phyloP scores from a whole-genome alignment of 2,329 filamentous ascomycete genomes.

The Macrophomina phaseolina region DNA sequence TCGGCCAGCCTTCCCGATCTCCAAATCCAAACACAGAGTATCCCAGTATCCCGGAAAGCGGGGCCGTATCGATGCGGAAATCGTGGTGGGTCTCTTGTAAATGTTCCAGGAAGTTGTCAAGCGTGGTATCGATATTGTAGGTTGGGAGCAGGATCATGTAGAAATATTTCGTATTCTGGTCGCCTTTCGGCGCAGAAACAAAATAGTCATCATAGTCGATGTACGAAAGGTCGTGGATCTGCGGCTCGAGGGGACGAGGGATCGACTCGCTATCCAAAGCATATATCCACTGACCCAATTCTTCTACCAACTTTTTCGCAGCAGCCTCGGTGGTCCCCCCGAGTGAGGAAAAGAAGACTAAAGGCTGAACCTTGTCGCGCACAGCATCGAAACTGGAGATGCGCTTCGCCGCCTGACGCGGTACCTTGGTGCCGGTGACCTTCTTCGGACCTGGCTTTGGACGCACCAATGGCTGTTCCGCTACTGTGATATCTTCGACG shows the following conservation, averaged over 20 bases:
- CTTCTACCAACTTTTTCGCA: slow-evolving; percentile 67
- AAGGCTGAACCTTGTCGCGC: slow-evolving; percentile 65
- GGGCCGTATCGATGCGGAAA: slow-evolving; percentile 91
- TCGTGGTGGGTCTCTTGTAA: slow-evolving; percentile 93
- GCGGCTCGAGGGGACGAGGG: slow-evolving; percentile 60
- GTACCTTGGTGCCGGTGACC: slow-evolving; percentile 43
- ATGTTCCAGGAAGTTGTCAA: slow-evolving; percentile 86
- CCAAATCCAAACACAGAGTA: slow-evolving; percentile 96
- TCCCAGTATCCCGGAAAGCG: slow-evolving; percentile 75
- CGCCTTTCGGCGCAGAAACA: slow-evolving; percentile 71
- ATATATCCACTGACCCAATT: slow-evolving; percentile 55
- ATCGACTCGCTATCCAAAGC: slow-evolving; percentile 34
- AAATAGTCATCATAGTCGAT: slow-evolving; percentile 95
- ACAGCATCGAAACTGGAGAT: slow-evolving; percentile 36
- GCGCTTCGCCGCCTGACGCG: slow-evolving; percentile 34
- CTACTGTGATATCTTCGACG: slow-evolving; percentile 36
- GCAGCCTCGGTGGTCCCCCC: slow-evolving; percentile 81
- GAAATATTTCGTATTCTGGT: slow-evolving; percentile 66
- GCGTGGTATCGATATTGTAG: slow-evolving; percentile 93
- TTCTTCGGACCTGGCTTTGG: slow-evolving; percentile 44
- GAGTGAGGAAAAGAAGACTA: slow-evolving; percentile 89
- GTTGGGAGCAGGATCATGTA: slow-evolving; percentile 87
- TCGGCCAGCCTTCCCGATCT: slow-evolving; percentile 89
- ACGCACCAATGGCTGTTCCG: slow-evolving; percentile 34
- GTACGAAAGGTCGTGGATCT: slow-evolving; percentile 79